Conservation (phyloP, 2,329 filamentous ascomycete genomes). For the Fusarium palustre region DNA sequence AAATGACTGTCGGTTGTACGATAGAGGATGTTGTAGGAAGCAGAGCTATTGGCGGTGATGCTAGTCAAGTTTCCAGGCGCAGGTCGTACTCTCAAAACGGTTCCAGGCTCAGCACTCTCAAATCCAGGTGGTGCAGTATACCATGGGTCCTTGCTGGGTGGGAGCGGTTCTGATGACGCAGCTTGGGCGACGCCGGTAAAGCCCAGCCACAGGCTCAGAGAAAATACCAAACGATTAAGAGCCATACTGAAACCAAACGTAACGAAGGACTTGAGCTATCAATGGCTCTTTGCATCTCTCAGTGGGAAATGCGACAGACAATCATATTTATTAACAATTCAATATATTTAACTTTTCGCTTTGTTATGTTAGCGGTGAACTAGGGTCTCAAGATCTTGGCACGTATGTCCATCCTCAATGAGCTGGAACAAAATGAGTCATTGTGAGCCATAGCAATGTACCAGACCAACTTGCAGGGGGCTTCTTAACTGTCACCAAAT, state of each 20-base stretch:
- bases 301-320: neutral
- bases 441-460: neutral
- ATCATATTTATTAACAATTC: no score
- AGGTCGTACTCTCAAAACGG: conserved; percentile 39
- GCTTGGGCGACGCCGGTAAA: neutral
- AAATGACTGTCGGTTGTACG: conserved; percentile 45
- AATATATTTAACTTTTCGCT: neutral
- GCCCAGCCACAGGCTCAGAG: neutral
- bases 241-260: neutral
- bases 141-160: conserved; percentile 43
- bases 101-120: conserved; percentile 34
- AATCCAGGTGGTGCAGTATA: conserved; percentile 39
- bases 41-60: conserved; percentile 33
- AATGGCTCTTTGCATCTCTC: neutral
- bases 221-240: no score
- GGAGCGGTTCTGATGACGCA: conserved; percentile 11
- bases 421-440: neutral
- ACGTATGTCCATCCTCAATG: neutral
- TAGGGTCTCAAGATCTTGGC: no score
- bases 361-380: neutral
- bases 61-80: conserved; percentile 43
- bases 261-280: neutral
- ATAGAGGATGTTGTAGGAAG: conserved; percentile 42
- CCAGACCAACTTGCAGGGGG: neutral
- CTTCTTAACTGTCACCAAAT: neutral